These are phyloP conservation scores for Arthrinium puccinioides DNA, from an alignment of 2,329 filamentous ascomycete species.

Conservation along the genomic window DNA sequence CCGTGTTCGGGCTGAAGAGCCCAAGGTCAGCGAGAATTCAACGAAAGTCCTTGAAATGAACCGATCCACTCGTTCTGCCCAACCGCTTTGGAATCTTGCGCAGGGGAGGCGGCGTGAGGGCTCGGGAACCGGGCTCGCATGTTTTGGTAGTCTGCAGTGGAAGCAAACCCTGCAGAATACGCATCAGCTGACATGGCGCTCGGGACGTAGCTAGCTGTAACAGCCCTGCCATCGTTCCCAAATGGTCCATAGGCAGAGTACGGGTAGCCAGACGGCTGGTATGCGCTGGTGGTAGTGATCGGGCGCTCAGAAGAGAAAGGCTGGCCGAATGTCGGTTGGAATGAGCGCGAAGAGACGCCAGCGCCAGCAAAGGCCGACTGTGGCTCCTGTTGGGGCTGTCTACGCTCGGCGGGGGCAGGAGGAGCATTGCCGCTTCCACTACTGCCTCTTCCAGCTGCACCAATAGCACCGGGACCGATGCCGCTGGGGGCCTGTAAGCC, in stretches of 20 bases:
- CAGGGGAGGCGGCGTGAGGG: slow-evolving; percentile 23
- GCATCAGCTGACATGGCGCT: slow-evolving; percentile 31
- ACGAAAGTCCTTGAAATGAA: slow-evolving; percentile 63
- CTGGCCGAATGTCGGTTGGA: slow-evolving; percentile 34
- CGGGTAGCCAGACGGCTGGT: slow-evolving; percentile 30
- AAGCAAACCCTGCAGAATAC: slow-evolving; percentile 32
- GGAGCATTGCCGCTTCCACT: slow-evolving; percentile 13
- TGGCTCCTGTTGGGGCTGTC: slow-evolving; percentile 33
- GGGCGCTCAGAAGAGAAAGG: slow-evolving; percentile 35
- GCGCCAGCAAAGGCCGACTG: slow-evolving; percentile 29
- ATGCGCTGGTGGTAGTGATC: slow-evolving; percentile 28
- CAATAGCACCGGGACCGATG: slow-evolving; percentile 60
- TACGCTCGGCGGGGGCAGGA: slow-evolving; percentile 38
- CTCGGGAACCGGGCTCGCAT: slow-evolving; percentile 31
- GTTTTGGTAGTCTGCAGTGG: slow-evolving; percentile 34
- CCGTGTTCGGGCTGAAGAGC: slow-evolving; percentile 2
- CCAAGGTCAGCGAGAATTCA: slow-evolving; percentile 50
- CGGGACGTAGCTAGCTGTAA: slow-evolving; percentile 29
- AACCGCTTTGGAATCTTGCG: slow-evolving; percentile 22
- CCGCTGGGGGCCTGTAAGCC: slow-evolving; percentile 64
- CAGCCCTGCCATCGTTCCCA: slow-evolving; percentile 28
- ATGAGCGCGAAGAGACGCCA: slow-evolving; percentile 30
- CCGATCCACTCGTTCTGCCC: slow-evolving; percentile 53
- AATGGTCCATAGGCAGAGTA: slow-evolving; percentile 38
- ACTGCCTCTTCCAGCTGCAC: slow-evolving; percentile 40